A percentile compares a stretch with the other conserved stretches of the same genome.
phyloP scores from a whole-genome alignment of 352 stramenopile genomes.

The Bremia lactucae region DNA sequence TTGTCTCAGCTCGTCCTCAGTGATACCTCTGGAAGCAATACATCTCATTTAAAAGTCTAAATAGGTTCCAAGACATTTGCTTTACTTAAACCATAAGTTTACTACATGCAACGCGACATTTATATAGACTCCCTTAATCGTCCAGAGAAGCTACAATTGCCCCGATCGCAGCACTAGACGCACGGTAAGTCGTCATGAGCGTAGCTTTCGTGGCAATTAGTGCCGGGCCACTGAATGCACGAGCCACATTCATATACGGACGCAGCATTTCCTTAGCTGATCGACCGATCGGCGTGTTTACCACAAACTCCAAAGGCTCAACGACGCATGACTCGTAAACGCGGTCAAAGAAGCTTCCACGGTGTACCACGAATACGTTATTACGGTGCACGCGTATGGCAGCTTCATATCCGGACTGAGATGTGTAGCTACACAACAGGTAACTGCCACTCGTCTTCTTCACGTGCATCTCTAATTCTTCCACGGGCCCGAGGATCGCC shows the following conservation, averaged over 20 bases:
- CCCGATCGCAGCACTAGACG: conserved; percentile 54
- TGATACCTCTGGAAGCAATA: too few species aligned
- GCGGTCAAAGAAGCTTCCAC: conserved; percentile 54
- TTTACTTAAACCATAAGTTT: too few species aligned
- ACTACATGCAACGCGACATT: too few species aligned
- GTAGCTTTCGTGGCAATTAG: conserved; percentile 55
- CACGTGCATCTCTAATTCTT: conserved; percentile 64
- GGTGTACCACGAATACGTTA: conserved; percentile 67
- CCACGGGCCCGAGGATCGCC: conserved; percentile 42
- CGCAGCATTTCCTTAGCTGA: conserved; percentile 36
- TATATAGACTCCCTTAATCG: conserved; percentile 7
- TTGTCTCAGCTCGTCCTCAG: too few species aligned
- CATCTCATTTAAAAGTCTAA: too few species aligned
- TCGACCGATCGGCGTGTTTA: conserved; percentile 51
- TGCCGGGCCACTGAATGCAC: conserved; percentile 57
- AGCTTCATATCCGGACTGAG: conserved; percentile 52
- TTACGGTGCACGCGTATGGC: conserved; percentile 61
- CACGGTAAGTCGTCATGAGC: conserved; percentile 57
- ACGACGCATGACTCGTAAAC: conserved; percentile 58
- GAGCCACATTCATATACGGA: conserved; percentile 61
- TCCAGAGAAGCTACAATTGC: conserved; percentile 62
- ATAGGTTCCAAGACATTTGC: too few species aligned
- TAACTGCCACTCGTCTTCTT: conserved; percentile 78
- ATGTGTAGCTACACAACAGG: conserved; percentile 61
- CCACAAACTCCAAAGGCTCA: conserved; percentile 63